A percentile compares a stretch with the other conserved stretches of the same genome.
These are phyloP conservation scores for Beta lomatogona DNA, from an alignment of 179 eudicot genomes.

Conservation along the genomic window DNA sequence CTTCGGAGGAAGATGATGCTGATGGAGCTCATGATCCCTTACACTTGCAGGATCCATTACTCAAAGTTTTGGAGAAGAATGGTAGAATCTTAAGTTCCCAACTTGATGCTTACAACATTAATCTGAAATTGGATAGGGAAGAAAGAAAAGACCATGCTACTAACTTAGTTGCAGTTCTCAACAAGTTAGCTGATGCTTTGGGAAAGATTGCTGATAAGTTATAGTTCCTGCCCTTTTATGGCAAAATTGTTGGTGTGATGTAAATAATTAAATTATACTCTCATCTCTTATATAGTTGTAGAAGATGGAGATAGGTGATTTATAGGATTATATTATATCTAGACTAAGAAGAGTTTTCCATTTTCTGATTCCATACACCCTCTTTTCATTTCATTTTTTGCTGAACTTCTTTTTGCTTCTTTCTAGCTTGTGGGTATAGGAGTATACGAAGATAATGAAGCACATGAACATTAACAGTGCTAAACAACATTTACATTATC, in stretches of 20 bases:
- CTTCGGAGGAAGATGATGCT: constrained; percentile 37
- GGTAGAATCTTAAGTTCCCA: constrained; percentile 61
- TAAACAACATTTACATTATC: no score
- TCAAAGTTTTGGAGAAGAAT: constrained; percentile 67
- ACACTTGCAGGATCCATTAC: constrained; percentile 42
- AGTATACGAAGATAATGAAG: neutral
- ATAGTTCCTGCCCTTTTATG: constrained; percentile 28
- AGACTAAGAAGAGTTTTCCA: neutral
- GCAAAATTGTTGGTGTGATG: neutral
- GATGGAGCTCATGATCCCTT: constrained; percentile 9
- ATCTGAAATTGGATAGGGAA: constrained; percentile 64
- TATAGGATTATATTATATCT: neutral
- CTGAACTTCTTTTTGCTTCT: neutral
- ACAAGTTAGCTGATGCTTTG: constrained; percentile 82
- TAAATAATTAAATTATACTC: neutral
- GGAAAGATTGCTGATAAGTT: constrained; percentile 87
- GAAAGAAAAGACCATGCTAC: constrained; percentile 61
- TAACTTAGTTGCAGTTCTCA: constrained; percentile 66
- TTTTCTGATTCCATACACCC: neutral
- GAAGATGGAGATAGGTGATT: neutral
- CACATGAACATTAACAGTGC: neutral
- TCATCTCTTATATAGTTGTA: neutral
- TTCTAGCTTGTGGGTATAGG: neutral
- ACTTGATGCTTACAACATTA: constrained; percentile 70
- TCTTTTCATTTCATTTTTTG: no score